Evolutionary conservation across 2,329 filamentous ascomycete genomes (phyloP).

Genomic region (Daldinia sp.): DNA sequence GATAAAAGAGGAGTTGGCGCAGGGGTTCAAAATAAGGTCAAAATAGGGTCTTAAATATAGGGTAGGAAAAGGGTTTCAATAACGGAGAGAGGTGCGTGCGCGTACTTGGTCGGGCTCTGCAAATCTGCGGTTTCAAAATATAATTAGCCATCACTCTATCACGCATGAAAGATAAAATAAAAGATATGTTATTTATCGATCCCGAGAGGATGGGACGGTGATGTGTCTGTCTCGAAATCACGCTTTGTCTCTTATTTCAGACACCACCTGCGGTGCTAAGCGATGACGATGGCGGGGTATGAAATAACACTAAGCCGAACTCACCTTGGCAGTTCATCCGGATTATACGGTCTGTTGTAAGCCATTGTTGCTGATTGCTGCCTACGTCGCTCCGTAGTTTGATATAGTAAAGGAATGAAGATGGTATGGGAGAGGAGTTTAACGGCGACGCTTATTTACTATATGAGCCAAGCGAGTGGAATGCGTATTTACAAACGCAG

Average conservation of each 20-base stretch:
- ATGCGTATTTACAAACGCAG: constrained; percentile 32
- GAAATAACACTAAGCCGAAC: constrained; percentile 49
- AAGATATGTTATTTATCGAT: constrained; percentile 18
- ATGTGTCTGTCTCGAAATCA: constrained; percentile 6
- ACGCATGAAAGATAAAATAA: constrained; percentile 18
- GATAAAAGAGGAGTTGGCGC: constrained; percentile 31
- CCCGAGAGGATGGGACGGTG: constrained; percentile 9
- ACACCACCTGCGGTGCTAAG: constrained; percentile 14
- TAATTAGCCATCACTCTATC: constrained; percentile 19
- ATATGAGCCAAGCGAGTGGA: constrained; percentile 31
- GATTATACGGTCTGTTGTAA: constrained; percentile 93
- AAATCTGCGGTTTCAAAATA: constrained; percentile 56
- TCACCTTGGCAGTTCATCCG: constrained; percentile 93
- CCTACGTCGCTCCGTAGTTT: constrained; percentile 11
- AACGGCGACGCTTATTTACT: constrained; percentile 27
- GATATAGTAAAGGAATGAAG: constrained; percentile 19
- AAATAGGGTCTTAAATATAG: constrained; percentile 3
- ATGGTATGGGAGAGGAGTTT: constrained; percentile 17
- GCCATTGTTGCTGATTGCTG: constrained; percentile 71
- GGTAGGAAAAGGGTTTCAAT: constrained; percentile 2
- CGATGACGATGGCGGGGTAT: constrained; percentile 48
- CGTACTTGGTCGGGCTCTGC: constrained; percentile 63
- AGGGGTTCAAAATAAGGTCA: constrained; percentile 13
- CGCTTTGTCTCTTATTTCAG: constrained; percentile 6
- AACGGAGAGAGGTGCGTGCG: constrained; percentile 37